These are phyloP conservation scores for Penicillium sp. DNA, from an alignment of 2,329 filamentous ascomycete species.

Conservation along the genomic window DNA sequence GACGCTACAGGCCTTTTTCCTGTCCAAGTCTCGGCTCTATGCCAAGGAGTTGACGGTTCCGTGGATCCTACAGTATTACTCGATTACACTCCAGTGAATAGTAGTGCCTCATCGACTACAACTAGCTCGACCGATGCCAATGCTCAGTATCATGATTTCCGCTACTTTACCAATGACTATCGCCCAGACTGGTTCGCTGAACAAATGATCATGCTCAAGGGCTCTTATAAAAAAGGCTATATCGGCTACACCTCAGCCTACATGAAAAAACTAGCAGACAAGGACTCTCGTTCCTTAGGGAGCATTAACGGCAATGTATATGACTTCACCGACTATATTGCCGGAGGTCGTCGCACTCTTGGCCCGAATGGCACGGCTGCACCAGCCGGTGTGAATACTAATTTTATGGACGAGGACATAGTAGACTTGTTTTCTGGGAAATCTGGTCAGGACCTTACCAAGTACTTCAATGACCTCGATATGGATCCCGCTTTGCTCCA, in stretches of 20 bases:
- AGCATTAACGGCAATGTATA: slow-evolving; percentile 79
- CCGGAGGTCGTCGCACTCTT: slow-evolving; percentile 65
- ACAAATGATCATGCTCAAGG: slow-evolving; percentile 72
- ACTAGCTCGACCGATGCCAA: slow-evolving; percentile 68
- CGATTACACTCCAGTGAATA: slow-evolving; percentile 76
- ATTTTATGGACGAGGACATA: slow-evolving; percentile 79
- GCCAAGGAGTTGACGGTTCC: slow-evolving; percentile 66
- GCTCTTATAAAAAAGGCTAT: slow-evolving; percentile 78
- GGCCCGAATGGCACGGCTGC: slow-evolving; percentile 52
- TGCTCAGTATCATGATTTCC: slow-evolving; percentile 86
- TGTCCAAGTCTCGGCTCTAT: slow-evolving; percentile 88
- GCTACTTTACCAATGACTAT: slow-evolving; percentile 73
- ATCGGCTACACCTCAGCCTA: slow-evolving; percentile 79
- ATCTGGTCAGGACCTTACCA: slow-evolving; percentile 74
- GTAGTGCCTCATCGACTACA: slow-evolving; percentile 62
- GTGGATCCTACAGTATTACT: slow-evolving; percentile 72
- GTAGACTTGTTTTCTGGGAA: slow-evolving; percentile 71
- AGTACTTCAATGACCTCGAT: slow-evolving; percentile 71
- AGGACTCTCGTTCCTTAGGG: slow-evolving; percentile 63
- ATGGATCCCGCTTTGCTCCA: slow-evolving; percentile 55
- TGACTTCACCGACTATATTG: slow-evolving; percentile 79
- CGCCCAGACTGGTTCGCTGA: slow-evolving; percentile 91
- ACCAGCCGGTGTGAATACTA: slow-evolving; percentile 51
- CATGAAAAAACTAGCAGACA: slow-evolving; percentile 63
- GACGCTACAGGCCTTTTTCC: slow-evolving; percentile 91